Evolutionary conservation across 805 yeast genomes (phyloP).

Genomic region (Saccharomycopsis lassenensis): DNA sequence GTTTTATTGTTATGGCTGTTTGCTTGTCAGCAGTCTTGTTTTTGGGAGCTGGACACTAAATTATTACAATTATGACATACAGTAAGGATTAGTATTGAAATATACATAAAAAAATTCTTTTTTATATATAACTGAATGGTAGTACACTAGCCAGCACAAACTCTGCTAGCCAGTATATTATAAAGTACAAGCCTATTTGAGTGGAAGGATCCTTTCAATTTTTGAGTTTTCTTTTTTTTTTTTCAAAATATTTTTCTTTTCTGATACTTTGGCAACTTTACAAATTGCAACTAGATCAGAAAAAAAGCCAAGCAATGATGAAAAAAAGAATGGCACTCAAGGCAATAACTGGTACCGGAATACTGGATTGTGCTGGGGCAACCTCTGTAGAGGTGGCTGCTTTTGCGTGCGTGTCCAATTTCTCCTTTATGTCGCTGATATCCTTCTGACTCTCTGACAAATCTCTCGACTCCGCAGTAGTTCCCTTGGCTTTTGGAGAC

Average conservation of each 20-base stretch:
- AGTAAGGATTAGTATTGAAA: neutral
- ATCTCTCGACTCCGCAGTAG: constrained; percentile 19
- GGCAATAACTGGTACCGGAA: constrained; percentile 45
- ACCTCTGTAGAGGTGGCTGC: constrained; percentile 15
- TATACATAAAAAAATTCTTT: too few species aligned
- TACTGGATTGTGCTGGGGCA: constrained; percentile 30
- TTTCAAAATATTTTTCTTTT: too few species aligned
- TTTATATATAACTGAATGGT: too few species aligned
- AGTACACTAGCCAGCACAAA: too few species aligned
- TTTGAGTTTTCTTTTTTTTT: too few species aligned
- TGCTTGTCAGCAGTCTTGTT: constrained; percentile 34
- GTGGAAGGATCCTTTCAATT: too few species aligned
- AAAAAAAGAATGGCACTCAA: constrained; percentile 44
- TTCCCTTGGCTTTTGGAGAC: constrained; percentile 11
- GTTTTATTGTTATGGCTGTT: constrained; percentile 44
- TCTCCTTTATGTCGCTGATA: constrained; percentile 33
- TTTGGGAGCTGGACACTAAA: constrained; percentile 25
- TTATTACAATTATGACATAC: neutral
- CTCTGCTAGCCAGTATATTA: too few species aligned
- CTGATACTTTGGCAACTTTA: too few species aligned
- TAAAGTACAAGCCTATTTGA: too few species aligned
- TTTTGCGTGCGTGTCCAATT: constrained; percentile 32
- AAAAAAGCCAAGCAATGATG: constrained; percentile 54
- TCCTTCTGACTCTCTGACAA: constrained; percentile 31
- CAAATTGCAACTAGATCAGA: too few species aligned